These are phyloP conservation scores for Filosporella fistucella DNA, from an alignment of 495 filamentous ascomycete genomes.

Conservation along the genomic window DNA sequence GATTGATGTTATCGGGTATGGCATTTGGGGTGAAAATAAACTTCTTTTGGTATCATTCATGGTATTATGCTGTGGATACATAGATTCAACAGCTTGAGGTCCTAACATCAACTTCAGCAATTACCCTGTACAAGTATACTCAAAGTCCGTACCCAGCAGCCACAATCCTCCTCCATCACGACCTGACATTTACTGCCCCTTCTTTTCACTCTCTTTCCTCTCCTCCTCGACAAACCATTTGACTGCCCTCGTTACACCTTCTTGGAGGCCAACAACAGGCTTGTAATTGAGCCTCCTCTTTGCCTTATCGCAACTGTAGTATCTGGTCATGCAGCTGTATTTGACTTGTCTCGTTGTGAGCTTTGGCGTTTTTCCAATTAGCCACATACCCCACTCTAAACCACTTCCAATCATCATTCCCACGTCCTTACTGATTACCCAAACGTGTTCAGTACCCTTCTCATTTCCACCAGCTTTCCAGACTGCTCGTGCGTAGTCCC, in stretches of 20 bases:
- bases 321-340: conserved; percentile 78
- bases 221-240: conserved; percentile 56
- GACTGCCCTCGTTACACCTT: conserved; percentile 68
- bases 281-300: conserved; percentile 69
- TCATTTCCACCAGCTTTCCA: conserved; percentile 70
- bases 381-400: conserved; percentile 62
- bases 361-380: conserved; percentile 69
- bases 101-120: too few relatives aligned
- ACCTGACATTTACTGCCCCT: conserved; percentile 19
- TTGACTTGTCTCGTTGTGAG: conserved; percentile 71
- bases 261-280: conserved; percentile 68
- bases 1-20: too few relatives aligned
- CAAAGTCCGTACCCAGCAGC: too few relatives aligned
- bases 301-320: conserved; percentile 83
- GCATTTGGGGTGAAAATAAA: too few relatives aligned
- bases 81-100: too few relatives aligned
- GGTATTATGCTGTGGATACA: too few relatives aligned
- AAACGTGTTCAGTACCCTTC: conserved; percentile 61
- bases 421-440: conserved; percentile 60
- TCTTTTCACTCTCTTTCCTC: conserved; percentile 31
- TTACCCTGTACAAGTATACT: too few relatives aligned
- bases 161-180: too few relatives aligned
- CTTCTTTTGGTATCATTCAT: too few relatives aligned
- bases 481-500: conserved; percentile 79
- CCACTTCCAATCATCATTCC: conserved; percentile 61